Conservation (phyloP, 164 flowering plant genomes). For the Berberis thunbergii region DNA sequence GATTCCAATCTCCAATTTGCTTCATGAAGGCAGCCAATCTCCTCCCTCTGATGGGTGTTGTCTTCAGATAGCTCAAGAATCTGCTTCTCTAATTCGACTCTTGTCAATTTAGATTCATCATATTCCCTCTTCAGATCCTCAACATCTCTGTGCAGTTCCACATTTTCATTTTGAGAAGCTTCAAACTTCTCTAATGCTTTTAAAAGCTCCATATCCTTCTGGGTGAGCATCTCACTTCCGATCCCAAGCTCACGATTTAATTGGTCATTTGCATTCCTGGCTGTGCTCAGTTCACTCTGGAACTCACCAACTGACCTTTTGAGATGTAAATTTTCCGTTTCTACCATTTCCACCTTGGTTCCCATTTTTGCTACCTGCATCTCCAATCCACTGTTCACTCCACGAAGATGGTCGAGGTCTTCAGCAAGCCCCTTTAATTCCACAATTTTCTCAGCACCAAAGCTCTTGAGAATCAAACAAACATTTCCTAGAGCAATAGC, state of each 20-base stretch:
- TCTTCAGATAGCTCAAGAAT: slow-evolving; percentile 26
- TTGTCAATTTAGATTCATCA: slow-evolving; percentile 22
- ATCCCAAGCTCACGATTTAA: background rate
- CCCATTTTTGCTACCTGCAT: background rate
- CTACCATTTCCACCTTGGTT: slow-evolving; percentile 28
- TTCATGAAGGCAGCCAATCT: slow-evolving; percentile 37
- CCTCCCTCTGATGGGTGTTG: slow-evolving; percentile 22
- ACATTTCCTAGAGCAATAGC: slow-evolving; percentile 31
- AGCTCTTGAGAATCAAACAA: slow-evolving; percentile 41
- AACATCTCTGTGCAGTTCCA: slow-evolving; percentile 24
- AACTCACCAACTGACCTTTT: slow-evolving; percentile 36
- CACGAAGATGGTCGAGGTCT: slow-evolving; percentile 29
- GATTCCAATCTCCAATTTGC: slow-evolving; percentile 34
- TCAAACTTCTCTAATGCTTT: slow-evolving; percentile 36
- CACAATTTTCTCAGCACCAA: slow-evolving; percentile 37
- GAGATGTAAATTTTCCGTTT: slow-evolving; percentile 41
- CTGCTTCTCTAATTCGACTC: slow-evolving; percentile 30
- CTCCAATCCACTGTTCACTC: slow-evolving; percentile 26
- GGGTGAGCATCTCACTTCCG: background rate
- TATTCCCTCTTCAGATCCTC: slow-evolving; percentile 37
- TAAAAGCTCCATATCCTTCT: slow-evolving; percentile 24
- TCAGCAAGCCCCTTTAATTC: slow-evolving; percentile 34
- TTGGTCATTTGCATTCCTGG: slow-evolving; percentile 1
- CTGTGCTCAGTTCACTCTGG: slow-evolving; percentile 13
- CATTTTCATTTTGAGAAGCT: slow-evolving; percentile 26